phyloP scores from a whole-genome alignment of 2,329 filamentous ascomycete species.

The Cladosporium austrohemisphaericum region DNA sequence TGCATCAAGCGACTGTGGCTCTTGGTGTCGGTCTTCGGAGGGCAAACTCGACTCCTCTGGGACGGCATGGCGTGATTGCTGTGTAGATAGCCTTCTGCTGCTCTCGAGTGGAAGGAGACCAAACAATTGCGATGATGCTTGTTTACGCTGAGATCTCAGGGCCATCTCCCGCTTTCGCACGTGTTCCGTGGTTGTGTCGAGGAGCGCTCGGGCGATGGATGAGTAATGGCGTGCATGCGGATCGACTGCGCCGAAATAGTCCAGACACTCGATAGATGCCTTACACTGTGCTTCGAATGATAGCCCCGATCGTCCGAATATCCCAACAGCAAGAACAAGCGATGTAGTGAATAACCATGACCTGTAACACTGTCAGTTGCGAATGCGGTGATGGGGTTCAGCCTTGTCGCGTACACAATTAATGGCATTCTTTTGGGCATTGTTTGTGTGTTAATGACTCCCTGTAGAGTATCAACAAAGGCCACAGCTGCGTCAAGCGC shows the following conservation, averaged over 20 bases:
- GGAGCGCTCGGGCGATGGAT: constrained; percentile 24
- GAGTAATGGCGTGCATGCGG: constrained; percentile 31
- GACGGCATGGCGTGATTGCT: background rate
- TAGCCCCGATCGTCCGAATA: constrained; percentile 26
- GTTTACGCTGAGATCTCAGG: constrained; percentile 22
- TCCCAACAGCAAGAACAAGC: constrained; percentile 27
- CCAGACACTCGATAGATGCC: constrained; percentile 23
- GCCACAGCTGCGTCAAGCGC: constrained; percentile 28
- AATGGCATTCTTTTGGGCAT: constrained; percentile 23
- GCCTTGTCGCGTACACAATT: constrained; percentile 23
- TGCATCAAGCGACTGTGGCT: background rate
- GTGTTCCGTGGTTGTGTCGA: constrained; percentile 22
- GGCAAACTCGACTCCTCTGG: background rate
- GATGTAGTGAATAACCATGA: constrained; percentile 32
- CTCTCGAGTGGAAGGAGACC: constrained; percentile 20
- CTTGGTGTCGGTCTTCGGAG: background rate
- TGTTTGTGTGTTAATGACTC: constrained; percentile 18
- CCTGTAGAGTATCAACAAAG: constrained; percentile 24
- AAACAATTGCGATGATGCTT: constrained; percentile 29
- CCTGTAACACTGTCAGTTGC: constrained; percentile 14
- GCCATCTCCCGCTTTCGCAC: constrained; percentile 23
- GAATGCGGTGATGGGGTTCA: background rate
- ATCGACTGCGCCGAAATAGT: constrained; percentile 28
- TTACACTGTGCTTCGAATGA: constrained; percentile 24
- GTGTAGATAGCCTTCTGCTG: background rate